Base-by-base conservation (phyloP, 768 basidiomycete species). In the Trichaptum fuscoviolaceum region DNA sequence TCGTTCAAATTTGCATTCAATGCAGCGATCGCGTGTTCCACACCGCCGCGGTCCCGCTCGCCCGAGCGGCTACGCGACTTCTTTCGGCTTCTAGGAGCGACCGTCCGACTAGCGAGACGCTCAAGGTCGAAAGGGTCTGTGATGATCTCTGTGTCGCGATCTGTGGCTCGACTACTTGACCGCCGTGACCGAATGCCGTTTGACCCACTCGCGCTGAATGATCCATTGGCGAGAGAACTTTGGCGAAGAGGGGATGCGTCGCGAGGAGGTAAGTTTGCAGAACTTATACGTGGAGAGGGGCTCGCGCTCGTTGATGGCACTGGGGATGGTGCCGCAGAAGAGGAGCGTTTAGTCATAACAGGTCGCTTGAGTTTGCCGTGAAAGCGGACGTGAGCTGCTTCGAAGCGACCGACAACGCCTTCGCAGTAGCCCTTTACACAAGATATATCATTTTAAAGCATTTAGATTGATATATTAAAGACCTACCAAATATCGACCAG, bases 381-480 rank as follows among this genome's bases (percentile, higher is more conserved):
- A 72, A 94, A 91, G 7, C 78, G 83, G 10, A 95, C 93, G 66
- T 88, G 79, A 24, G 75, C 69, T 0, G 83, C 87, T 20, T 78
- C 77, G 72, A 95, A 94, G 6, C 86, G 82, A 10, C 93, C 93
- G 1, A 95, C 90, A 64, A 95, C 90, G 64, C 89, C 93, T 77
- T 95, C 93, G 72, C 93, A 95, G 70, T 88, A 91, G 4, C 93
- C 93, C 92, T 93, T 70, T 0, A 62, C 24, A 64, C 18, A 17
- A 30, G 10, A 18, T 20, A 24, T 34, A 63, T 24, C 24, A 66
- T 24, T 60, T 42, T 25, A 52, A 63, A 24, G 63, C 2, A 59
- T 12, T 17, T 25, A 18, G 12, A 57, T 36, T 30, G 30, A 61
- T 60, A 65, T 30, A 63, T 60, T 64, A 59, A 18, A 23, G 34